These are phyloP conservation scores for Helicocarpus griseus DNA, from an alignment of 2,329 filamentous ascomycete genomes.

Conservation along the genomic window DNA sequence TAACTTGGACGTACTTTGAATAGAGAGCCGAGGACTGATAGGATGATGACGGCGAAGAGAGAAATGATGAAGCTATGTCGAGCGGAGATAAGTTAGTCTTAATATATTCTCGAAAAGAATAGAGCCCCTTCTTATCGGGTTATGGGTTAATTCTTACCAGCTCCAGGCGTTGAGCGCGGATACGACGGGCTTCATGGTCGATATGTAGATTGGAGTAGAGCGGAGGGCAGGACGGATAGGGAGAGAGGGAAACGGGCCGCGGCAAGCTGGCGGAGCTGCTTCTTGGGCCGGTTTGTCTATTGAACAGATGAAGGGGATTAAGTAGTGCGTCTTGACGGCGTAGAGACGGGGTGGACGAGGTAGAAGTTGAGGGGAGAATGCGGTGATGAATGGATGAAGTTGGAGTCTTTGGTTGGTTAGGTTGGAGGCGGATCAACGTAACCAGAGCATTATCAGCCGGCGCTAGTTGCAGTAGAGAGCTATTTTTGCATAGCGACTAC, in stretches of 20 bases:
- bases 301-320: constrained; percentile 6
- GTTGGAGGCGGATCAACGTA: neutral
- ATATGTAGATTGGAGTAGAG: neutral
- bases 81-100: constrained; percentile 8
- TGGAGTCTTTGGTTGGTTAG: neutral
- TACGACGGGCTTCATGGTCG: constrained; percentile 86
- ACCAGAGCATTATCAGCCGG: too few relatives aligned
- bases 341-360: neutral
- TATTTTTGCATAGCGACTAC: neutral
- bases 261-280: neutral
- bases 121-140: neutral
- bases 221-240: constrained; percentile 8
- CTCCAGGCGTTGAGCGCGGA: constrained; percentile 89
- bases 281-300: neutral
- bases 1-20: constrained; percentile 58
- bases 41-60: constrained; percentile 54
- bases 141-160: constrained; percentile 52
- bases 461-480: too few relatives aligned
- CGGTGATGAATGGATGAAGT: neutral
- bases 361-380: neutral
- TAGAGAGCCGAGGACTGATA: constrained; percentile 57
- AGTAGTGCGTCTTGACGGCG: neutral
- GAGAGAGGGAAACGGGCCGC: neutral
- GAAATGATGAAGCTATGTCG: constrained; percentile 58
- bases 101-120: neutral